Evolutionary conservation across 202 grass and related monocot species (phyloP).

Genomic region (Setaria viridis): DNA sequence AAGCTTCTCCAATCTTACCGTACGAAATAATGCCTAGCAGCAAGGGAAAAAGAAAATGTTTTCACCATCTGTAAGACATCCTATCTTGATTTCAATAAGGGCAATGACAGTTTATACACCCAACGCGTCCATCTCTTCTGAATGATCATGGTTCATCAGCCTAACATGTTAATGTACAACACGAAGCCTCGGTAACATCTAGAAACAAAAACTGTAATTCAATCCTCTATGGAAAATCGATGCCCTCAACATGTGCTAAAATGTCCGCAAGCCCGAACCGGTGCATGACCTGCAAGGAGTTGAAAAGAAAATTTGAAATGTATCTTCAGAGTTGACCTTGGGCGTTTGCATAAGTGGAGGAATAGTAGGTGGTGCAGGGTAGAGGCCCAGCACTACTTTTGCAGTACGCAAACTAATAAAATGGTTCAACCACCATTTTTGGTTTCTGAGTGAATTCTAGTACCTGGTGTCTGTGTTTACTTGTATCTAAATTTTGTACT

Average conservation of each 20-base stretch:
- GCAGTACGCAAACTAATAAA: background rate
- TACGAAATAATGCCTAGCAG: background rate
- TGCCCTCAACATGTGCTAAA: slow-evolving; percentile 50
- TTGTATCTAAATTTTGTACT: slow-evolving; percentile 73
- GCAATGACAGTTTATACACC: slow-evolving; percentile 45
- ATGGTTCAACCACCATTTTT: background rate
- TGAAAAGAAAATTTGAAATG: slow-evolving; percentile 10
- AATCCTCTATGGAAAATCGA: slow-evolving; percentile 50
- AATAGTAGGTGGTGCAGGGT: background rate
- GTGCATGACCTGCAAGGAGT: slow-evolving; percentile 42
- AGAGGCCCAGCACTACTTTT: slow-evolving; percentile 18
- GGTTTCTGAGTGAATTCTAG: slow-evolving; percentile 8
- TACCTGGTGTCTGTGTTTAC: slow-evolving; percentile 56
- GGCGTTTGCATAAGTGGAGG: background rate
- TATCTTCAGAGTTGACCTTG: background rate
- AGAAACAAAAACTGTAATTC: slow-evolving; percentile 40
- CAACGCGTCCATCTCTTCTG: slow-evolving; percentile 23
- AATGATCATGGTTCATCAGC: slow-evolving; percentile 53
- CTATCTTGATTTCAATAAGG: slow-evolving; percentile 30
- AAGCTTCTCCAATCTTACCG: background rate
- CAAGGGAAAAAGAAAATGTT: background rate
- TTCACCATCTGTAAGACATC: slow-evolving; percentile 18
- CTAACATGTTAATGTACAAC: slow-evolving; percentile 62
- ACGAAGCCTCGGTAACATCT: slow-evolving; percentile 33
- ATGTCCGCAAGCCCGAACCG: slow-evolving; percentile 24